Conservation (phyloP, 345 rosid species). For the Salix udensis region DNA sequence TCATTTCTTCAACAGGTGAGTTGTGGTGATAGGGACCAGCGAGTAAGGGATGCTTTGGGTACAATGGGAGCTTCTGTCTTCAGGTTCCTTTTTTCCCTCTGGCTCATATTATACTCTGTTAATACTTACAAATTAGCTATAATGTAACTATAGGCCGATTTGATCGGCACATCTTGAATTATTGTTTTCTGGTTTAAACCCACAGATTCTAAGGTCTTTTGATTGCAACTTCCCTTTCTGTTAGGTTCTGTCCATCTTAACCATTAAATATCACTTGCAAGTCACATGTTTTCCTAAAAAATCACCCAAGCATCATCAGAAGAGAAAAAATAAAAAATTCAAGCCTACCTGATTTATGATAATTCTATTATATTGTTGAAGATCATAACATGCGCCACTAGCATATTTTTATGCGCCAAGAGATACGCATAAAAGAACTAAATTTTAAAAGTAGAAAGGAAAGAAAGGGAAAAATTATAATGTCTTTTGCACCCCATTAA, state of each 20-base stretch:
- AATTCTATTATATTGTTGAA: not conserved
- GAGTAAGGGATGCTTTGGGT: conserved; percentile 72
- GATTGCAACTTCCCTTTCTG: not conserved
- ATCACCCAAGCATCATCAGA: not conserved
- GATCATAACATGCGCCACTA: not conserved
- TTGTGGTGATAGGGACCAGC: conserved; percentile 64
- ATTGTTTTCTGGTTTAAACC: too few relatives aligned
- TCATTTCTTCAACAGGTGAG: conserved; percentile 49
- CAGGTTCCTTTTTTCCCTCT: conserved; percentile 43
- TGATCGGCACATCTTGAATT: not conserved
- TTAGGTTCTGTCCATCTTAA: not conserved
- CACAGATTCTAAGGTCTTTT: too few relatives aligned
- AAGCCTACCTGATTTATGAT: not conserved
- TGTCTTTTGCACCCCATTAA: not conserved
- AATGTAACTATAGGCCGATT: not conserved
- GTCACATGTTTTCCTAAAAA: not conserved
- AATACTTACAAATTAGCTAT: not conserved
- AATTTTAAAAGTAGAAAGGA: not conserved
- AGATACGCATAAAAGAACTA: not conserved
- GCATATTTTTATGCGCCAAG: not conserved
- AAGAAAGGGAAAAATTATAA: not conserved
- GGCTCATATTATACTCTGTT: not conserved
- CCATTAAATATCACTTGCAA: not conserved
- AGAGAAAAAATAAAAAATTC: not conserved
- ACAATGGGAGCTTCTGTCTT: conserved; percentile 99